Evolutionary conservation across 179 eudicot species (phyloP).

Genomic region (Spergularia azorica): DNA sequence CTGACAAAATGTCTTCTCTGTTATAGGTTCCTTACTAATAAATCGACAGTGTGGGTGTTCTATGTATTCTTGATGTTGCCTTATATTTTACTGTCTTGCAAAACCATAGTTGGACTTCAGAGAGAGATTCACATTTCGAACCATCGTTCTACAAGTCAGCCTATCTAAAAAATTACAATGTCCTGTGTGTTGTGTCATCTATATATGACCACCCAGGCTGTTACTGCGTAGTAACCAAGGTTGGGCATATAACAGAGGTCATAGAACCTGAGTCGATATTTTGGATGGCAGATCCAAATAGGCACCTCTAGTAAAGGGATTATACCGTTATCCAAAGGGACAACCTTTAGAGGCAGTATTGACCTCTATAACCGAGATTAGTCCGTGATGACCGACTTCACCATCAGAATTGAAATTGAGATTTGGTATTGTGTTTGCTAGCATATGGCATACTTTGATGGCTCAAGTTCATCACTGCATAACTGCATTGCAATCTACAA

Average conservation of each 20-base stretch:
- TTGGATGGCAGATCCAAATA: too few species aligned
- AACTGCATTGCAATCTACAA: too few species aligned
- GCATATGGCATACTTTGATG: too few species aligned
- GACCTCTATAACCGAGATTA: too few species aligned
- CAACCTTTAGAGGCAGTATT: not conserved
- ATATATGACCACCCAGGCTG: not conserved
- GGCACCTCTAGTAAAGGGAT: too few species aligned
- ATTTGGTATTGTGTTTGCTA: too few species aligned
- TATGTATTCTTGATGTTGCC: not conserved
- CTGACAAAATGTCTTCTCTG: not conserved
- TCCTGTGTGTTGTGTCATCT: not conserved
- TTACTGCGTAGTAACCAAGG: not conserved
- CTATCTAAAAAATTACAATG: not conserved
- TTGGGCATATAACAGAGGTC: not conserved
- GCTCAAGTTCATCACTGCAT: too few species aligned
- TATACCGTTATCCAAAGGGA: not conserved
- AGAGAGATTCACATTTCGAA: not conserved
- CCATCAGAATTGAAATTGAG: too few species aligned
- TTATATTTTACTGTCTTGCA: not conserved
- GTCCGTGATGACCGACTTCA: too few species aligned
- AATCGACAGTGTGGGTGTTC: conserved; percentile 10
- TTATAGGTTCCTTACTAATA: not conserved
- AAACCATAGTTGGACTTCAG: not conserved
- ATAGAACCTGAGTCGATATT: not conserved
- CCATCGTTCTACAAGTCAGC: not conserved